Conservation (phyloP, 169 alveolate genomes). For the Amoebophrya sp. region DNA sequence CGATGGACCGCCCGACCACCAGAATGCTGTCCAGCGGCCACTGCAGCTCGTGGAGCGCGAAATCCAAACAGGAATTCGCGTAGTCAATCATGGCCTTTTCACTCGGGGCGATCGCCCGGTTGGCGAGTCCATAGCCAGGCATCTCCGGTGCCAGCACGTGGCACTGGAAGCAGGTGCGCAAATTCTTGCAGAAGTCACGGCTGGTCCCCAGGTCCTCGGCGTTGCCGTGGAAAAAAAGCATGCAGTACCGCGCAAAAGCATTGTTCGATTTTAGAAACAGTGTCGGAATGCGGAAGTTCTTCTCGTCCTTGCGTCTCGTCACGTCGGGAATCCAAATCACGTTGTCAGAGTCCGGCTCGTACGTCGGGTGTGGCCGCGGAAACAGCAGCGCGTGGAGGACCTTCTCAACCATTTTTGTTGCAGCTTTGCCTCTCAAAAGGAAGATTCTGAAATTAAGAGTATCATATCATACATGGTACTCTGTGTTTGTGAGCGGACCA, state of each 20-base stretch:
- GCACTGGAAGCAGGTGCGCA: not conserved
- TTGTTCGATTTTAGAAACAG: too few relatives aligned
- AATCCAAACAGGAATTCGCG: not conserved
- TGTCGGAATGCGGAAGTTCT: too few relatives aligned
- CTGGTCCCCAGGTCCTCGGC: not conserved
- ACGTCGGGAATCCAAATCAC: too few relatives aligned
- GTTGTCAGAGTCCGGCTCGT: too few relatives aligned
- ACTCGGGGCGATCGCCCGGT: not conserved
- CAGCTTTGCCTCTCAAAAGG: too few relatives aligned
- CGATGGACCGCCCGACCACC: not conserved
- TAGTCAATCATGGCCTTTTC: not conserved
- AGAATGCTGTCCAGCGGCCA: not conserved
- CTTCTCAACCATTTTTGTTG: too few relatives aligned
- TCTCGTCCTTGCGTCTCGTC: too few relatives aligned
- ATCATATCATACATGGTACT: too few relatives aligned
- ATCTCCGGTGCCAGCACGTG: not conserved
- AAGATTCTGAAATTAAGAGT: too few relatives aligned
- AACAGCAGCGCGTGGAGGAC: too few relatives aligned
- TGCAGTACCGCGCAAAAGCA: not conserved
- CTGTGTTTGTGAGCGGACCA: too few relatives aligned
- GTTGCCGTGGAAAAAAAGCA: not conserved
- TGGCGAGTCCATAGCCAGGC: not conserved
- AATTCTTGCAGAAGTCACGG: not conserved
- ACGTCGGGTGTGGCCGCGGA: too few relatives aligned
- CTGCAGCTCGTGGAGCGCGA: not conserved